Percentiles rank a stretch among this genome's conserved stretches.
Evolutionary conservation across 805 yeast genomes (phyloP).

Genomic region (Myxozyma mucilagina): DNA sequence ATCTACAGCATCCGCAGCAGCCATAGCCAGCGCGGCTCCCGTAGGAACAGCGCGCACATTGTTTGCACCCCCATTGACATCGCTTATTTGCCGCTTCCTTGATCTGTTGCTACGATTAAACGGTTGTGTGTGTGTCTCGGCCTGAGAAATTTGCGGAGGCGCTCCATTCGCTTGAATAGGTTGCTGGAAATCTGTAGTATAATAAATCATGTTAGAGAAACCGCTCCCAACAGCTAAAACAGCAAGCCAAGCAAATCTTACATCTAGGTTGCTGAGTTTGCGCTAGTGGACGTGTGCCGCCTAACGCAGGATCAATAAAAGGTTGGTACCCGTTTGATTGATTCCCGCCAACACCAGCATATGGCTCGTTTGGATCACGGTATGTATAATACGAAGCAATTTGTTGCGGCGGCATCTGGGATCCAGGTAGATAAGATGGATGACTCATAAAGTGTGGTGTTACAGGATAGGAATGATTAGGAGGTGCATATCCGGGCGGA

Average conservation of each 20-base stretch:
- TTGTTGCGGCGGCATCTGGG: constrained; percentile 1
- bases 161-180: constrained; percentile 4
- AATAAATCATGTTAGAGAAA: neutral
- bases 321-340: constrained; percentile 11
- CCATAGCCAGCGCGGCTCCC: constrained; percentile 7
- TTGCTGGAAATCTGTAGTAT: constrained; percentile 9
- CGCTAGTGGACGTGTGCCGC: constrained; percentile 10
- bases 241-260: neutral
- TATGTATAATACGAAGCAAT: constrained; percentile 2
- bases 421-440: neutral
- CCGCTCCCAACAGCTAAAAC: neutral
- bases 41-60: neutral
- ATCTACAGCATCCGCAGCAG: constrained; percentile 7
- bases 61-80: neutral
- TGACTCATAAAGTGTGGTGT: neutral
- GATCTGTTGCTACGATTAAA: neutral
- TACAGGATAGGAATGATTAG: neutral
- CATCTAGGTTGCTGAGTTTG: constrained; percentile 13
- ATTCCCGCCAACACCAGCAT: neutral
- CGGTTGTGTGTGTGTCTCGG: neutral
- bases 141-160: neutral
- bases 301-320: constrained; percentile 21
- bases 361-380: constrained; percentile 10
- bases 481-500: neutral
- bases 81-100: neutral